These are phyloP conservation scores for Bretschneidera sinensis DNA, from an alignment of 345 rosid species.

Conservation along the genomic window DNA sequence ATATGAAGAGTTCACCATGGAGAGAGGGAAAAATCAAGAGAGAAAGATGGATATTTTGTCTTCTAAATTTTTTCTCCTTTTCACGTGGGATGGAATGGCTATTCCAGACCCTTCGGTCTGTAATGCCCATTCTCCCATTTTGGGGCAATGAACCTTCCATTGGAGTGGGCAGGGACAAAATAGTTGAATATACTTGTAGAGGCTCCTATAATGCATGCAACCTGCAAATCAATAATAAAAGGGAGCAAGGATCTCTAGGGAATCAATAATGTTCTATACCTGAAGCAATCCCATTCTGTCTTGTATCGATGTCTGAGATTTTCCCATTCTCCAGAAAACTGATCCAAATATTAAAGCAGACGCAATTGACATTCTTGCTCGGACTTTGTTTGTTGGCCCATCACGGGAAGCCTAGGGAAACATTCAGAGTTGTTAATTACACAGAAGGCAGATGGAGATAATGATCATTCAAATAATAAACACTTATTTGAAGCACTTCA, in stretches of 20 bases:
- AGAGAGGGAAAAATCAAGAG: no score
- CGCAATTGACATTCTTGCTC: constrained; percentile 94
- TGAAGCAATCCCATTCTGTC: constrained; percentile 98
- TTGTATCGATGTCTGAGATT: constrained; percentile 89
- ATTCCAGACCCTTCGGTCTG: no score
- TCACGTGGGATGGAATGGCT: no score
- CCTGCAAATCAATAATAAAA: constrained; percentile 8
- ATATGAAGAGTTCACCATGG: no score
- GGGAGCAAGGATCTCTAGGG: constrained; percentile 3
- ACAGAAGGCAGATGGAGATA: constrained; percentile 12
- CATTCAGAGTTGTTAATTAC: constrained; percentile 19
- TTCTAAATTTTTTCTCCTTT: no score
- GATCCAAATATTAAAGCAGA: constrained; percentile 98
- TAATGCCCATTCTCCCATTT: no score
- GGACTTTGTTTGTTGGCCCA: constrained; percentile 96
- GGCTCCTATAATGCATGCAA: background rate
- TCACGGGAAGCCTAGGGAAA: constrained; percentile 80
- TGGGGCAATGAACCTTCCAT: no score
- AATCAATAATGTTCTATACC: constrained; percentile 37
- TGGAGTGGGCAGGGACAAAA: no score
- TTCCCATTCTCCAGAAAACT: constrained; percentile 96
- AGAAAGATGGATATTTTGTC: no score
- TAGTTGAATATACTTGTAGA: no score
- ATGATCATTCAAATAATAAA: constrained; percentile 1
- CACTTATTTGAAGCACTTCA: constrained; percentile 4